Conservation (phyloP, 768 basidiomycete genomes). For the Russula compacta region DNA sequence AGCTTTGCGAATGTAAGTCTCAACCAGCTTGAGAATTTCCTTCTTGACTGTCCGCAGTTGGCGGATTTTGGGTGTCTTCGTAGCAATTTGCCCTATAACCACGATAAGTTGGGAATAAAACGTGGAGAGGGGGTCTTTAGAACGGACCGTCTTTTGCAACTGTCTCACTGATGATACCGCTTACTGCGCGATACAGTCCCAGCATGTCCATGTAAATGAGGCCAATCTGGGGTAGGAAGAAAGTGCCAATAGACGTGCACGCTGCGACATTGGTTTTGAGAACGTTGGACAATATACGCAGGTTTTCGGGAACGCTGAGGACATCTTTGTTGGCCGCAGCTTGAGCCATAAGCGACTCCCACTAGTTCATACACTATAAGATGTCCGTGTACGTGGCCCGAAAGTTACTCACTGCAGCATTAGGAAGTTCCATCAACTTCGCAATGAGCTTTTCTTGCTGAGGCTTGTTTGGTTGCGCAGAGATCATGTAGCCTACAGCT, state of each 20-base stretch:
- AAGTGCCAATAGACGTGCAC: constrained; percentile 92
- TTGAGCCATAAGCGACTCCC: constrained; percentile 96
- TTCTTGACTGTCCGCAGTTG: constrained; percentile 95
- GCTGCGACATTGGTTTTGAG: constrained; percentile 98
- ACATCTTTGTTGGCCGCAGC: constrained; percentile 91
- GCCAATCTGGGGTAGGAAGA: constrained; percentile 95
- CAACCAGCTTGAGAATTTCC: constrained; percentile 94
- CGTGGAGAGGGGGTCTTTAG: not conserved
- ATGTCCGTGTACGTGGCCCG: not conserved
- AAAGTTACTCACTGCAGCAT: constrained; percentile 56
- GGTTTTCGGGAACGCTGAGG: constrained; percentile 81
- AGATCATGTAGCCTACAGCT: constrained; percentile 99
- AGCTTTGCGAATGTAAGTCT: constrained; percentile 95
- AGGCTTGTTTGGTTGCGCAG: constrained; percentile 95
- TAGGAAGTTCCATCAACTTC: constrained; percentile 95
- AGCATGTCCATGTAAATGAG: constrained; percentile 97
- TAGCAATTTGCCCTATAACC: constrained; percentile 70
- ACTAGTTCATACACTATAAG: constrained; percentile 39
- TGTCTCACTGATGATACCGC: constrained; percentile 90
- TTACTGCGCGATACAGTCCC: constrained; percentile 94
- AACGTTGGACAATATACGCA: constrained; percentile 94
- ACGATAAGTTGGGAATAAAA: constrained; percentile 8
- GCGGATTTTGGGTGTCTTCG: constrained; percentile 94
- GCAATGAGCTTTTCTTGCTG: constrained; percentile 92
- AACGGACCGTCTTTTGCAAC: constrained; percentile 71